Conservation (phyloP, 2,329 filamentous ascomycete species). For the Anthostomella pinea region DNA sequence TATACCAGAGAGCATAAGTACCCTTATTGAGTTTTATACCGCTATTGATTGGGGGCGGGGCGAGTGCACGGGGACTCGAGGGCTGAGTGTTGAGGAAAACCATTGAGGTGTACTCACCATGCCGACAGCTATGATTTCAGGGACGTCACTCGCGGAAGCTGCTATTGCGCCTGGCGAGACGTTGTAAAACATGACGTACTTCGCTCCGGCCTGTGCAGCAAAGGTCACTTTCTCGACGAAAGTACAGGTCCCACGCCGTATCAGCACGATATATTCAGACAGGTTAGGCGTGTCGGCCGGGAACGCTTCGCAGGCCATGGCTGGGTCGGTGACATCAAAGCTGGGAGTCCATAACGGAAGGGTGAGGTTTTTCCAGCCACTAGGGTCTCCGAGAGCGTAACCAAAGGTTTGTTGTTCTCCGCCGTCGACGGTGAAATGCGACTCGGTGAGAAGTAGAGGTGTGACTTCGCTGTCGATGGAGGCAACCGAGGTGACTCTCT, state of each 20-base stretch:
- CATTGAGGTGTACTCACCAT: conserved; percentile 21
- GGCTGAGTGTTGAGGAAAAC: not conserved
- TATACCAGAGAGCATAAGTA: no score
- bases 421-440: conserved; percentile 39
- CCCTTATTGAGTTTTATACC: no score
- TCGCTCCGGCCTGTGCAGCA: conserved; percentile 52
- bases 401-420: conserved; percentile 38
- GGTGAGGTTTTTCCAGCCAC: conserved; percentile 42
- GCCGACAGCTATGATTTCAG: conserved; percentile 19
- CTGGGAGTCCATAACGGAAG: conserved; percentile 49
- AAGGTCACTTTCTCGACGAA: conserved; percentile 54
- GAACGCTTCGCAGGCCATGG: conserved; percentile 51
- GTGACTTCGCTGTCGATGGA: conserved; percentile 48
- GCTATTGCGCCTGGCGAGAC: conserved; percentile 34
- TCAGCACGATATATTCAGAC: conserved; percentile 54
- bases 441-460: conserved; percentile 41
- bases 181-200: conserved; percentile 61
- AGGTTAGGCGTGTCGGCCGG: conserved; percentile 56
- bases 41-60: no score
- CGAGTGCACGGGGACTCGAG: no score
- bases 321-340: conserved; percentile 45
- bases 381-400: conserved; percentile 41
- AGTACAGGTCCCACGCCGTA: conserved; percentile 57
- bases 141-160: conserved; percentile 27
- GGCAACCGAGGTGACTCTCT: conserved; percentile 45